These are phyloP conservation scores for Trametes pubescens DNA, from an alignment of 1,284 basidiomycete genomes.

Conservation along the genomic window DNA sequence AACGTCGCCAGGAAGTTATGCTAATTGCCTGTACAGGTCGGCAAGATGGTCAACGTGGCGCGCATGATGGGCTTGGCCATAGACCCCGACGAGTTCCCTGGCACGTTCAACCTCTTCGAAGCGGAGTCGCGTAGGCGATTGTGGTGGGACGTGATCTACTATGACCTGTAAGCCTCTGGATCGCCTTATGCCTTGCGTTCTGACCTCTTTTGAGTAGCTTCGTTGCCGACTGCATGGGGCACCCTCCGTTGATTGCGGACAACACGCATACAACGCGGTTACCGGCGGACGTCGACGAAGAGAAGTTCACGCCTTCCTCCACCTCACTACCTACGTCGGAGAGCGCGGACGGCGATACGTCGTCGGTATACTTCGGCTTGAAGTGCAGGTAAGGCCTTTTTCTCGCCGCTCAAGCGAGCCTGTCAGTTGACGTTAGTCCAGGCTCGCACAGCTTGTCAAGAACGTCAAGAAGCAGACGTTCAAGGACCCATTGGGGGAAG, in stretches of 20 bases:
- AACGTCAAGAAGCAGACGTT: conserved; percentile 55
- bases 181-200: conserved; percentile 8
- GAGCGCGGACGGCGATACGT: conserved; percentile 40
- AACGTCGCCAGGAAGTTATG: conserved; percentile 9
- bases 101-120: conserved; percentile 54
- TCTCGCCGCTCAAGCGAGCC: background rate
- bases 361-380: conserved; percentile 52
- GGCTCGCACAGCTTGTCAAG: conserved; percentile 59
- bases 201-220: conserved; percentile 53
- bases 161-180: conserved; percentile 65
- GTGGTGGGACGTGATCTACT: conserved; percentile 81
- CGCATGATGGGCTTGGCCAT: conserved; percentile 66
- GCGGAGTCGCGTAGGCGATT: conserved; percentile 67
- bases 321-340: conserved; percentile 51
- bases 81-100: conserved; percentile 65
- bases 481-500: conserved; percentile 47
- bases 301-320: conserved; percentile 55
- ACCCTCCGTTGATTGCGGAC: conserved; percentile 62
- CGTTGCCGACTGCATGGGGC: conserved; percentile 69
- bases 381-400: conserved; percentile 52
- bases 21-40: conserved; percentile 51
- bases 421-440: conserved; percentile 20
- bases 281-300: conserved; percentile 60
- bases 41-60: conserved; percentile 73
- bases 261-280: conserved; percentile 55